Conservation (phyloP, 306 rosid species). For the Urtica urens region DNA sequence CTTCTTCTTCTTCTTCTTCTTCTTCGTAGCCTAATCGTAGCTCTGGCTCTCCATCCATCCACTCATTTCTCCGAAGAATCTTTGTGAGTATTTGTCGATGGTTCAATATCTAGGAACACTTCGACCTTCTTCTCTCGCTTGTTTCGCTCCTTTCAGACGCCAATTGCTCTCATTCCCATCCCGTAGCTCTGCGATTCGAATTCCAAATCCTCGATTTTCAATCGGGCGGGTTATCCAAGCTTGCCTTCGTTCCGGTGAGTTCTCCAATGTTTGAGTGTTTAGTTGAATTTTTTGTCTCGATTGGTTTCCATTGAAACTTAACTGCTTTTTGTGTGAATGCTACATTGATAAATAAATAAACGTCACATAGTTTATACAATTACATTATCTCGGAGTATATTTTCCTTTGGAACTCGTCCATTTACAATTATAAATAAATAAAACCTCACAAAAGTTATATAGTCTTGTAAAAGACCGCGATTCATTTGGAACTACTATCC, state of each 20-base stretch:
- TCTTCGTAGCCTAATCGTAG: neutral
- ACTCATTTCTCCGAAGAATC: neutral
- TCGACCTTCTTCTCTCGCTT: constrained; percentile 40
- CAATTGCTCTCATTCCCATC: constrained; percentile 20
- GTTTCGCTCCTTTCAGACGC: constrained; percentile 21
- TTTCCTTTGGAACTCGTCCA: no score
- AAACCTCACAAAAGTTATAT: no score
- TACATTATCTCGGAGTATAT: no score
- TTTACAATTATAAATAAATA: no score
- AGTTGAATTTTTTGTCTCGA: neutral
- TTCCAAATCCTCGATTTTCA: constrained; percentile 22
- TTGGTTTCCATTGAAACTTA: no score
- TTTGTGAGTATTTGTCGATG: constrained; percentile 17
- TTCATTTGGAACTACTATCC: no score
- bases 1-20: neutral
- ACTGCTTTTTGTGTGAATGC: no score
- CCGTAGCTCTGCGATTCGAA: constrained; percentile 21
- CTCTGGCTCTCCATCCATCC: neutral
- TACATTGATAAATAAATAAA: no score
- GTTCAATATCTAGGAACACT: constrained; percentile 34
- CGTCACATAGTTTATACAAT: no score
- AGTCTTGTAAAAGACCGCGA: no score
- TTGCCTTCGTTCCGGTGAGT: constrained; percentile 39
- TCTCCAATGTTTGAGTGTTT: neutral
- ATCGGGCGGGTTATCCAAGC: constrained; percentile 25